These are phyloP conservation scores for Chaetomiaceae sp. DNA, from an alignment of 2,329 filamentous ascomycete genomes.

Conservation along the genomic window DNA sequence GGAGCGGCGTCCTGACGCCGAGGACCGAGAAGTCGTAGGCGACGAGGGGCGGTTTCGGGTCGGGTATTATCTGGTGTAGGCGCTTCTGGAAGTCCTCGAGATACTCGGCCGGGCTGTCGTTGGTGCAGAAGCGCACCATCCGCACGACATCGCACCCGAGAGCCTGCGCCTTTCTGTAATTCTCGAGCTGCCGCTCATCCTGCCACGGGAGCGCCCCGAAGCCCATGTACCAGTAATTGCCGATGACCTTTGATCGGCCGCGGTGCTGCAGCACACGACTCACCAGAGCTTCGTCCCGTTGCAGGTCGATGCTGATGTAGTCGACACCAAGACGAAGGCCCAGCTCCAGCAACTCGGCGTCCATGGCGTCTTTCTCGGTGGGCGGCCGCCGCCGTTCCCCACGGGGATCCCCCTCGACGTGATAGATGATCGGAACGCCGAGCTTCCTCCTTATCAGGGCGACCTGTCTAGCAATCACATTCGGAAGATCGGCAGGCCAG, in stretches of 20 bases:
- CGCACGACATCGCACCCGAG: slow-evolving; percentile 60
- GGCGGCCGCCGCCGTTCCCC: slow-evolving; percentile 36
- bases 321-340: slow-evolving; percentile 63
- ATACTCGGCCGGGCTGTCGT: slow-evolving; percentile 47
- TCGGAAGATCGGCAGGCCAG: slow-evolving; percentile 47
- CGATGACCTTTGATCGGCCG: slow-evolving; percentile 58
- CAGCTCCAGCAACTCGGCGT: slow-evolving; percentile 56
- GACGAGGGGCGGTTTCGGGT: slow-evolving; percentile 46
- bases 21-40: slow-evolving; percentile 44
- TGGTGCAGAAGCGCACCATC: slow-evolving; percentile 53
- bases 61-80: slow-evolving; percentile 39
- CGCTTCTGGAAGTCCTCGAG: slow-evolving; percentile 48
- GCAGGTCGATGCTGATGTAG: slow-evolving; percentile 59
- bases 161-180: slow-evolving; percentile 49
- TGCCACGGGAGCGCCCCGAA: slow-evolving; percentile 50
- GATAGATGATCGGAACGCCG: slow-evolving; percentile 52
- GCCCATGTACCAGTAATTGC: slow-evolving; percentile 47
- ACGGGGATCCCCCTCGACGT: slow-evolving; percentile 48
- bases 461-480: slow-evolving; percentile 50
- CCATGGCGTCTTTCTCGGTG: slow-evolving; percentile 40
- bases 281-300: slow-evolving; percentile 47
- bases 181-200: slow-evolving; percentile 45
- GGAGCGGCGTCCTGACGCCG: slow-evolving; percentile 37
- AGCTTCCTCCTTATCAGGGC: slow-evolving; percentile 53
- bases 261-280: slow-evolving; percentile 45